Base-by-base conservation (phyloP, 2,329 filamentous ascomycete genomes). In the Pseudogymnoascus sp. region DNA sequence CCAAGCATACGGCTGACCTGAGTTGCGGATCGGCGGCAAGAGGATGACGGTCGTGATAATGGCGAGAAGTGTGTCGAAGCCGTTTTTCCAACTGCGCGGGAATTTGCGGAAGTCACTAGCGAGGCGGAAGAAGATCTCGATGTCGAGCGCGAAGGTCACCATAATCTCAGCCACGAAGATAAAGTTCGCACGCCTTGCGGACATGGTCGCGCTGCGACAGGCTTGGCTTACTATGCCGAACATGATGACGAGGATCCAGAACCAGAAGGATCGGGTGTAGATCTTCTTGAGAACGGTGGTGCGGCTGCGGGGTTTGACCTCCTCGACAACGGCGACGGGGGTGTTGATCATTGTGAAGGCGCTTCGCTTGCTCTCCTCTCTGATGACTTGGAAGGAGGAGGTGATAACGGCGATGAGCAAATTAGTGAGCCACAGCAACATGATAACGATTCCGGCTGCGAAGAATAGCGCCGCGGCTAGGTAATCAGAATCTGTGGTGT, bases 351-450 rank as follows among this genome's bases (percentile, higher is more conserved):
- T 86, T 3, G 92, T 93, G 75, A 99, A 99, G 2, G 96, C 95
- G 77, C 93, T 97, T 34, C 89, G 87, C 75, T 89, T 93, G 77
- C 91, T 96, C 74, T 99, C 95, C 78, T 99, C 96, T 67, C 95
- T 86, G 69, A 99, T 99, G 68, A 99, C 90, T 74, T 99, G 95
- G 72, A 99, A 99, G 1, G 93, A 97, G 4, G 95, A 96, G 0
- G 95, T 99, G 73, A 99, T 99, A 70, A 99, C 95, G 2, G 95
- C 95, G 72, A 99, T 96, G 56, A 89, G 76, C 77, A 99, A 84
- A 74, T 97, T 97, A 67, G 96, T 92, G 71, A 99, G 84, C 95
- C 95, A 99, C 60, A 99, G 82, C 79, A 91, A 95, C 81, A 99
- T 85, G 67, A 99, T 91, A 71, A 99, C 87, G 72, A 96, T 93